These are phyloP conservation scores for Acanthamoeba healyi DNA, from an alignment of 208 protist genomes.

Conservation along the genomic window DNA sequence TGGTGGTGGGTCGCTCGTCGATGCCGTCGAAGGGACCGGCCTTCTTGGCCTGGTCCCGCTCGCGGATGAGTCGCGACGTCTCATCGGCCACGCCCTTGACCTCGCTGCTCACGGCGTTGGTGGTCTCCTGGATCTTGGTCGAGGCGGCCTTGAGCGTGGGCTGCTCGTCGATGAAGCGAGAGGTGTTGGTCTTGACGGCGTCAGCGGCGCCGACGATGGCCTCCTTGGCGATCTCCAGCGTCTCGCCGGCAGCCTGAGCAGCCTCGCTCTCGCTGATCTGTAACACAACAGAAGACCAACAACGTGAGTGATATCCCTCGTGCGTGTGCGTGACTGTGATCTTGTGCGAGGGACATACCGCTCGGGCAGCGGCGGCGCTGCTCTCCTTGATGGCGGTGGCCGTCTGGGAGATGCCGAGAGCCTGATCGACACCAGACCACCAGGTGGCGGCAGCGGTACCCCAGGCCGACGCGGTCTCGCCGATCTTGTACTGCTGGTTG, in stretches of 20 bases:
- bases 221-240: slow-evolving; percentile 8
- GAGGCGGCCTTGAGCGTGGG: slow-evolving; percentile 49
- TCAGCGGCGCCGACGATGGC: slow-evolving; percentile 6
- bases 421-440: slow-evolving; percentile 68
- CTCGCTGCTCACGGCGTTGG: slow-evolving; percentile 27
- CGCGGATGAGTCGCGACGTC: slow-evolving; percentile 50
- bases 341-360: neutral
- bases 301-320: no score
- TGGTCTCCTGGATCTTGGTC: slow-evolving; percentile 50
- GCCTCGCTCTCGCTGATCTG: slow-evolving; percentile 62
- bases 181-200: slow-evolving; percentile 27
- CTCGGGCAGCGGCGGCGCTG: slow-evolving; percentile 51
- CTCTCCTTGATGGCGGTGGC: slow-evolving; percentile 57
- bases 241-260: slow-evolving; percentile 12
- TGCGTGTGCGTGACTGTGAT: no score
- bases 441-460: slow-evolving; percentile 4
- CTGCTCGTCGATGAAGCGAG: slow-evolving; percentile 61
- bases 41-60: slow-evolving; percentile 56
- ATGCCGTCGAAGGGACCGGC: slow-evolving; percentile 48
- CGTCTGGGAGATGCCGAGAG: slow-evolving; percentile 66
- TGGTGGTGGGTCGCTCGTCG: neutral
- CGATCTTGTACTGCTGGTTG: slow-evolving; percentile 74
- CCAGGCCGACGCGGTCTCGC: slow-evolving; percentile 66
- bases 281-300: neutral
- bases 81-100: slow-evolving; percentile 62